Evolutionary conservation across 2,329 filamentous ascomycete genomes (phyloP), one percentile per base, ranked within the genome.

Genomic region (Eurotiales sp.): DNA sequence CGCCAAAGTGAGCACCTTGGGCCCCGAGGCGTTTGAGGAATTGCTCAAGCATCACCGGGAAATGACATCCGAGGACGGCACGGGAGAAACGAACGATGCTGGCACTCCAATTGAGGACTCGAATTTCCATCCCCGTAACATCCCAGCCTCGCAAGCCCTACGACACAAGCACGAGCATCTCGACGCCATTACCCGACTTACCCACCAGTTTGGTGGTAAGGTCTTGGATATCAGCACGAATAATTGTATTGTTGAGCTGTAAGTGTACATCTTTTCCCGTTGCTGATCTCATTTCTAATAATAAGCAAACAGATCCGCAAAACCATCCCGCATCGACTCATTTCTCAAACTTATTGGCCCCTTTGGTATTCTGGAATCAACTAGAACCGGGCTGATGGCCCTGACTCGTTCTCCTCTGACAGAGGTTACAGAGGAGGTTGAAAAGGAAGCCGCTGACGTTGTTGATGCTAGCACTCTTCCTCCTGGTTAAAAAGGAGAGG

Each of bases 201-300:
- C 92, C 15, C 93, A 99, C 75, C 93, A 99, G 66, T 99, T 99
- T 64, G 91, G 91, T 52, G 93, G 93, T 58, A 99, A 99, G 77
- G 88, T 99, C 22, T 73, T 99, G 62, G 93, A 99, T 72, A 97
- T 99, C 63, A 96, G 90, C 78, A 96, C 89, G 48, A 96, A 89
- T 74, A 97, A 95, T 76, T 97, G 93, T 74, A 97, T 97, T 70
- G 91, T 99, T 54, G 93, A 99, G 74, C 73, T 99, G 88, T 92
- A 81, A 81, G 87, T 81, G 21, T 48, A 7, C 3, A 39, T 14
- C 27, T 17, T 30, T 43, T 25, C 23, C 8, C 36, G 14, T 29
- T 47, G 10, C 22, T 3, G 17, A 12, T 21, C 19, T 12, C 6
- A 47, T 15, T 10, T 8, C 34, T 51, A 10, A 56, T 29, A 40